A percentile compares a stretch with the other conserved stretches of the same genome.
Evolutionary conservation across 1,284 basidiomycete genomes (phyloP).

Genomic region (Austroboletus rostrupii): DNA sequence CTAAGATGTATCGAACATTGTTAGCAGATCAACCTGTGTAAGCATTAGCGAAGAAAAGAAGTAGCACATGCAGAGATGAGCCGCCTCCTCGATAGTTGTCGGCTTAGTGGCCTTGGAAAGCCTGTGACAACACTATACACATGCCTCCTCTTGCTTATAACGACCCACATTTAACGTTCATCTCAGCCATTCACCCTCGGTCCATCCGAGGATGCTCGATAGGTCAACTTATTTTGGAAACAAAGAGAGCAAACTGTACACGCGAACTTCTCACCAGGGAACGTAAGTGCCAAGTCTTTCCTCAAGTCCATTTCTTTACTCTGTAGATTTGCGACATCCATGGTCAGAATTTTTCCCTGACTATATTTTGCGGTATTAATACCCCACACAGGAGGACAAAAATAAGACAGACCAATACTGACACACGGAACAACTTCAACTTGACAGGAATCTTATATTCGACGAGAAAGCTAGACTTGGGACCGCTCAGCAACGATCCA

Average conservation of each 20-base stretch:
- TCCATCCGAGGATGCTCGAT: too few relatives aligned
- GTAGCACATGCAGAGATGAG: too few relatives aligned
- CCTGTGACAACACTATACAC: too few relatives aligned
- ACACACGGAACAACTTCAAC: slow-evolving; percentile 1
- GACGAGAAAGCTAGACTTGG: slow-evolving; percentile 20
- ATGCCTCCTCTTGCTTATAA: too few relatives aligned
- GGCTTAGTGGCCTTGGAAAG: too few relatives aligned
- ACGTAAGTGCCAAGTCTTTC: slow-evolving; percentile 33
- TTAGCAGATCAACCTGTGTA: too few relatives aligned
- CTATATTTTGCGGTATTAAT: slow-evolving; percentile 9
- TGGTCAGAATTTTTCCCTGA: slow-evolving; percentile 24
- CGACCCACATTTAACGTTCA: too few relatives aligned
- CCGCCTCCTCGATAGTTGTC: too few relatives aligned
- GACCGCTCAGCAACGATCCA: slow-evolving; percentile 20
- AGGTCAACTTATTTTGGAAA: too few relatives aligned
- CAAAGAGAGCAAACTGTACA: slow-evolving; percentile 3
- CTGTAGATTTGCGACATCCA: slow-evolving; percentile 41
- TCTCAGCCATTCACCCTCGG: too few relatives aligned
- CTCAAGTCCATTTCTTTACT: slow-evolving; percentile 33
- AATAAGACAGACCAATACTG: slow-evolving; percentile 14
- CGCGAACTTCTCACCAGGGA: slow-evolving; percentile 26
- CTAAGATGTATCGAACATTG: too few relatives aligned
- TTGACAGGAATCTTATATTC: slow-evolving; percentile 5
- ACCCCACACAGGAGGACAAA: not conserved
- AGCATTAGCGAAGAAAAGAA: too few relatives aligned